These are phyloP conservation scores for Plenodomus lindquistii DNA, from an alignment of 2,329 filamentous ascomycete species.

Conservation along the genomic window DNA sequence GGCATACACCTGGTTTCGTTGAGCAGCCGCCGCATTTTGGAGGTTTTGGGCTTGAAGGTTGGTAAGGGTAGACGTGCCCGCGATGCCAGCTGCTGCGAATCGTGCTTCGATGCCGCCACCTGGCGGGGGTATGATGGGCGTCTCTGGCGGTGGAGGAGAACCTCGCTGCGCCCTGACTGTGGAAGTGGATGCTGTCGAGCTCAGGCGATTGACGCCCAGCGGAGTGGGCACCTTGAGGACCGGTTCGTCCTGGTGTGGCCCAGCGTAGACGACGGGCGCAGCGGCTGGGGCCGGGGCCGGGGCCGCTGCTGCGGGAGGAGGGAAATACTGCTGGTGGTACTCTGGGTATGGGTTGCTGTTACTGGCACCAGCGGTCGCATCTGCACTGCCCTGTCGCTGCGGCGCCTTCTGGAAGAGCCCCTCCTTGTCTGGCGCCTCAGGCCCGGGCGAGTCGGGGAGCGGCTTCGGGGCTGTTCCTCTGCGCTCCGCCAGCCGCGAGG, in stretches of 20 bases:
- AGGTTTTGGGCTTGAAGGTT: conserved; percentile 74
- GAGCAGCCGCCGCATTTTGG: conserved; percentile 79
- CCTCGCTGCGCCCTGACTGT: conserved; percentile 90
- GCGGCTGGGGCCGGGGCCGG: not conserved
- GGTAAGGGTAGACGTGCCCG: conserved; percentile 79
- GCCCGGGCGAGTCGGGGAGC: conserved; percentile 79
- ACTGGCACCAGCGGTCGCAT: conserved; percentile 3
- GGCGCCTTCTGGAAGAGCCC: conserved; percentile 74
- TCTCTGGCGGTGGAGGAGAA: conserved; percentile 93
- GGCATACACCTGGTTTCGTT: conserved; percentile 76
- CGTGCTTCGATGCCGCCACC: conserved; percentile 85
- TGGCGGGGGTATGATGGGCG: conserved; percentile 76
- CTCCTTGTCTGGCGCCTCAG: conserved; percentile 73
- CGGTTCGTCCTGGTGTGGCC: conserved; percentile 29
- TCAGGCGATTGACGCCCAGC: conserved; percentile 62
- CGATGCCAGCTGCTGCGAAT: conserved; percentile 89
- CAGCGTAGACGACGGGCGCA: conserved; percentile 9
- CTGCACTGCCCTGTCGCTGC: conserved; percentile 40
- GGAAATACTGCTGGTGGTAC: conserved; percentile 66
- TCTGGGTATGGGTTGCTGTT: conserved; percentile 52
- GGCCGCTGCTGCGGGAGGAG: conserved; percentile 41
- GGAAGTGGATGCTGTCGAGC: conserved; percentile 87
- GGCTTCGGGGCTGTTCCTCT: conserved; percentile 81
- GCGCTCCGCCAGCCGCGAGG: conserved; percentile 74
- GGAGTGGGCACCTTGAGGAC: conserved; percentile 58